Evolutionary conservation across 139 green algal genomes (phyloP).

Genomic region (Tetraselmis striata): DNA sequence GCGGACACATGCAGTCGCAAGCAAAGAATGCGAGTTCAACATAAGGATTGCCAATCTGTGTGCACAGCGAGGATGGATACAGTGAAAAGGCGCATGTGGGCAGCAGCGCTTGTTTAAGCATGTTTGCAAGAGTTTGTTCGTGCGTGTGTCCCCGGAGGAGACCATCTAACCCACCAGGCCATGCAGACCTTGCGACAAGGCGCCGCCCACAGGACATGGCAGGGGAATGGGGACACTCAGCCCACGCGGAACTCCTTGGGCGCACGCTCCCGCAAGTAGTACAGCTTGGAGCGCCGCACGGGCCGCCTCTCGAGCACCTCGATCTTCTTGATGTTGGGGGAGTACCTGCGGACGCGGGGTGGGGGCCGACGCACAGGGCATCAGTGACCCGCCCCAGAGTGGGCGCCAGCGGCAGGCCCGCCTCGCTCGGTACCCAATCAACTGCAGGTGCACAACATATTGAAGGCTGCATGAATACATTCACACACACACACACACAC

Average conservation of each 20-base stretch:
- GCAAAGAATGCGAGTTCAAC: background rate
- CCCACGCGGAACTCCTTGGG: constrained; percentile 30
- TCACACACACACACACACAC: no score
- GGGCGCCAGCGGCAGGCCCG: no score
- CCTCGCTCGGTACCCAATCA: no score
- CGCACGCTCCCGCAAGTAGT: constrained; percentile 36
- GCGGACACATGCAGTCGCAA: no score
- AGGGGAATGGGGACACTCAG: background rate
- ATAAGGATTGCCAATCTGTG: no score
- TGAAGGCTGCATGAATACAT: no score
- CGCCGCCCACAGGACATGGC: background rate
- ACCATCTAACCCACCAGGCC: background rate
- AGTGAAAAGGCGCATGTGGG: no score
- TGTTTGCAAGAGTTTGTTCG: no score
- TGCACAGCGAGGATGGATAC: background rate
- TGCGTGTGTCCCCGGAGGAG: background rate
- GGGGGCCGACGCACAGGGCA: no score
- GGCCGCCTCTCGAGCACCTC: constrained; percentile 27
- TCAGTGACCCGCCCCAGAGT: no score
- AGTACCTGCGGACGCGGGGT: constrained; percentile 32
- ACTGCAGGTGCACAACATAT: background rate
- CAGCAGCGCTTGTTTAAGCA: no score
- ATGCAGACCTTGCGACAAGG: background rate
- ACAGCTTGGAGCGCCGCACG: constrained; percentile 49
- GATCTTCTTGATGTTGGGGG: constrained; percentile 36